Evolutionary conservation across 139 green algal genomes (phyloP), one percentile per base, ranked within the genome.

Genomic region (Gonium pectorale): DNA sequence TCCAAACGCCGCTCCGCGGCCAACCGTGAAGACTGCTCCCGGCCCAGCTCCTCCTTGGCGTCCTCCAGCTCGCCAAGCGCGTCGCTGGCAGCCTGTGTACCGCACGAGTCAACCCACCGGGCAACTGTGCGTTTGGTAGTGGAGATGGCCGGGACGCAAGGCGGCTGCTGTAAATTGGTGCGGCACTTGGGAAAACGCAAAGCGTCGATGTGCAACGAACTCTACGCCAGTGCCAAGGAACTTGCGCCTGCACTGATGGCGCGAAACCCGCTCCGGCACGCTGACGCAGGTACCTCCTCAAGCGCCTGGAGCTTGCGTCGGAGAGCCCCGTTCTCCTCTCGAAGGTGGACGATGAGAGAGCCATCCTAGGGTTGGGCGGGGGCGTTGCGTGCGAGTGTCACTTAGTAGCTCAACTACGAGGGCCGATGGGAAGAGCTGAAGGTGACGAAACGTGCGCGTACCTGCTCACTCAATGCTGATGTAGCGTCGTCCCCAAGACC

Each of bases 51-150:
- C 35, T 88, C 83, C 40, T 83, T 67, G 8, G 68, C 64, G 8
- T 88, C 83, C n/a, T 88, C 83, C 63, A 88, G 52, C 73, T 88
- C 83, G 0, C 83, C 83, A 21, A 88, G 72, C 7, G 75, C 83
- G 2, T 88, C 83, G 5, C 46, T 19, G 0, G 79, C 79, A 2
- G 49, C 44, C 79, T 85, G 78, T n/a, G n/a, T n/a, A n/a, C n/a
- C n/a, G n/a, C n/a, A n/a, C n/a, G n/a, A n/a, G n/a, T n/a, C n/a
- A n/a, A n/a, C n/a, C n/a, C n/a, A n/a, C n/a, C n/a, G n/a, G n/a
- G n/a, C n/a, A n/a, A n/a, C n/a, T n/a, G n/a, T n/a, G n/a, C n/a
- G n/a, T n/a, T n/a, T n/a, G 29, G 17, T n/a, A 56, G 49, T 56
- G 13, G 49, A 56, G 49, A n/a, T n/a, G n/a, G n/a, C n/a, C n/a